Percentiles rank a stretch among this genome's conserved stretches.
These are phyloP conservation scores for Ascochyta clinopodiicola DNA, from an alignment of 2,329 filamentous ascomycete species.

Conservation along the genomic window DNA sequence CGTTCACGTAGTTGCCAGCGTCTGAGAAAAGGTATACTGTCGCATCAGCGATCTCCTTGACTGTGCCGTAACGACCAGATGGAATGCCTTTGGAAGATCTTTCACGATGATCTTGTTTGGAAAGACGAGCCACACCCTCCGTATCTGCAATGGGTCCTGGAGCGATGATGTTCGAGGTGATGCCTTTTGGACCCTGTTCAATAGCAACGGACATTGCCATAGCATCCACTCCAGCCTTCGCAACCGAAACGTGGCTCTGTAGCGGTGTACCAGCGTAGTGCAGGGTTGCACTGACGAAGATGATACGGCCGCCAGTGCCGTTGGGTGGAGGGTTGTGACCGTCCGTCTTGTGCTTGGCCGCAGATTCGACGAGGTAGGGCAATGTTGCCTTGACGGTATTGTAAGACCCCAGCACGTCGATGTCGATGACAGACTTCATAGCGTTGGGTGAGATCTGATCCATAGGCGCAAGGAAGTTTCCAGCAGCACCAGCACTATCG, in stretches of 20 bases:
- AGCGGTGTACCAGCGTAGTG: slow-evolving; percentile 87
- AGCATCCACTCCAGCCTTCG: slow-evolving; percentile 90
- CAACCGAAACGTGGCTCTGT: slow-evolving; percentile 88
- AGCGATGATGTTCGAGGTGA: slow-evolving; percentile 87
- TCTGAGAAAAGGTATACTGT: slow-evolving; percentile 90
- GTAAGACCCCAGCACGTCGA: slow-evolving; percentile 91
- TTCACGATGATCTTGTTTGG: slow-evolving; percentile 41
- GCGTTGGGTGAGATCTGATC: slow-evolving; percentile 83
- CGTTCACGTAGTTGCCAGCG: slow-evolving; percentile 84
- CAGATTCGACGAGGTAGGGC: slow-evolving; percentile 79
- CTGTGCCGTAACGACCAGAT: slow-evolving; percentile 75
- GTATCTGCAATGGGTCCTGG: slow-evolving; percentile 87
- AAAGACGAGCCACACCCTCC: slow-evolving; percentile 63
- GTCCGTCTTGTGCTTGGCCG: slow-evolving; percentile 66
- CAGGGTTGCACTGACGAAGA: slow-evolving; percentile 89
- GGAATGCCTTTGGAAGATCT: slow-evolving; percentile 61
- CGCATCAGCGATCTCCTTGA: slow-evolving; percentile 90
- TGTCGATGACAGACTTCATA: slow-evolving; percentile 95
- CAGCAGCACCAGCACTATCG: slow-evolving; percentile 84
- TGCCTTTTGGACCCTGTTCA: slow-evolving; percentile 86
- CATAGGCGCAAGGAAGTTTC: slow-evolving; percentile 92
- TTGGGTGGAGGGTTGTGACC: slow-evolving; percentile 56
- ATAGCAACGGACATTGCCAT: slow-evolving; percentile 80
- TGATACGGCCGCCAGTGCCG: slow-evolving; percentile 78
- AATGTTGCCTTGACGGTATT: slow-evolving; percentile 94